phyloP scores from a whole-genome alignment of 371 early-diverging fungal genomes.

The Rhizopus sp. region DNA sequence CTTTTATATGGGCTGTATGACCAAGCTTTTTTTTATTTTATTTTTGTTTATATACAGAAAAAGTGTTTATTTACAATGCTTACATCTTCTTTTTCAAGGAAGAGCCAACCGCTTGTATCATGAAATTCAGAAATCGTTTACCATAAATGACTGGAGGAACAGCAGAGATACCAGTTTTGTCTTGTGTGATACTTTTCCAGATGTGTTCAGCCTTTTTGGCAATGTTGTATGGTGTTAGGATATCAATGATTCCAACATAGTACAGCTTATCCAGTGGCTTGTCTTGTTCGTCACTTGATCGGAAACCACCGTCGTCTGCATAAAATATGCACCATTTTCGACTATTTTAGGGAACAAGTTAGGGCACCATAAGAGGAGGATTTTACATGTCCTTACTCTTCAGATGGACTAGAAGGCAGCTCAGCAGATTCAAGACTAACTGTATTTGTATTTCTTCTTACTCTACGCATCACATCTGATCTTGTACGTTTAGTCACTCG shows the following conservation, averaged over 20 bases:
- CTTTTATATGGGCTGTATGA: too few relatives aligned
- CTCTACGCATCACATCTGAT: conserved; percentile 61
- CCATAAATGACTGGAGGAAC: conserved; percentile 88
- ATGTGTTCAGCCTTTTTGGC: conserved; percentile 82
- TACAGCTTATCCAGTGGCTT: conserved; percentile 71
- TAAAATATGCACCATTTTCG: conserved; percentile 77
- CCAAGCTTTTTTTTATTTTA: too few relatives aligned
- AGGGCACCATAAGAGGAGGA: not conserved
- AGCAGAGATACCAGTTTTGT: conserved; percentile 79
- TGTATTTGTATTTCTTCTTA: conserved; percentile 66
- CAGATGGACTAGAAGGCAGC: conserved; percentile 44
- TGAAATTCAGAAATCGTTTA: conserved; percentile 84
- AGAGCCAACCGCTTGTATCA: conserved; percentile 43
- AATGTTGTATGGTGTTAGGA: conserved; percentile 88
- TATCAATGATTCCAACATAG: conserved; percentile 94
- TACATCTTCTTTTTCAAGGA: not conserved
- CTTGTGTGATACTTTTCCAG: conserved; percentile 79
- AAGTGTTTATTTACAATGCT: not conserved
- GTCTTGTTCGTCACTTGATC: conserved; percentile 73
- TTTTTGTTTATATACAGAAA: too few relatives aligned
- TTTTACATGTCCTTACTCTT: conserved; percentile 29
- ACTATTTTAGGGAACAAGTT: conserved; percentile 13
- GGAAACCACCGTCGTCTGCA: conserved; percentile 86
- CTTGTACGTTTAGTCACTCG: conserved; percentile 41
- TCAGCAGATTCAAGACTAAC: conserved; percentile 53